These are phyloP conservation scores for Echinosophora koreensis DNA, from an alignment of 306 rosid species.

Conservation along the genomic window DNA sequence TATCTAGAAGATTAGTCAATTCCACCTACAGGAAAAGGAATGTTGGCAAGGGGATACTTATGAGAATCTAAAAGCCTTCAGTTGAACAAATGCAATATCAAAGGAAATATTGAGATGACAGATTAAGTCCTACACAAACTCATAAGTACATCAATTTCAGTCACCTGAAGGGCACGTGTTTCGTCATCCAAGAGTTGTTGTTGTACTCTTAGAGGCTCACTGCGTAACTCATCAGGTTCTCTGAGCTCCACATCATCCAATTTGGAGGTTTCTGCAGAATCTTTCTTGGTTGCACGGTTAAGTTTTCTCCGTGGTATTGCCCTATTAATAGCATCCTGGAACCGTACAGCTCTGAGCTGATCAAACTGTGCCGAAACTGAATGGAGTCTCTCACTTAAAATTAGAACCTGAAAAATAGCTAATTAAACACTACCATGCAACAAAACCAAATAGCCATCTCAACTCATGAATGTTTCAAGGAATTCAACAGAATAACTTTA, in stretches of 20 bases:
- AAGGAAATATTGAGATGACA: conserved; percentile 16
- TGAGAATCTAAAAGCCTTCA: conserved; percentile 41
- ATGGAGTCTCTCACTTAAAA: conserved; percentile 93
- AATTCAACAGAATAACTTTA: conserved; percentile 30
- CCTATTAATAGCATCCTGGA: conserved; percentile 85
- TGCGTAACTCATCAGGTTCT: conserved; percentile 68
- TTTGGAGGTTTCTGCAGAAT: conserved; percentile 56
- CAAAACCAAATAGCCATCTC: conserved; percentile 28
- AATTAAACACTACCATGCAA: conserved; percentile 32
- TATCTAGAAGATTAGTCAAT: conserved; percentile 77
- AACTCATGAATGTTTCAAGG: conserved; percentile 31
- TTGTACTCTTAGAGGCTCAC: conserved; percentile 75
- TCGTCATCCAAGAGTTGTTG: conserved; percentile 92
- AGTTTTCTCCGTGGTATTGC: conserved; percentile 81
- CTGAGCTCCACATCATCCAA: conserved; percentile 56
- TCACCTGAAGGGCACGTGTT: conserved; percentile 97
- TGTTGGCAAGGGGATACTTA: conserved; percentile 25
- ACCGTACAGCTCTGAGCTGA: conserved; percentile 92
- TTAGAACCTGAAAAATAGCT: conserved; percentile 68
- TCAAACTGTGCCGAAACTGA: conserved; percentile 86
- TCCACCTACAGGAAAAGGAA: conserved; percentile 71
- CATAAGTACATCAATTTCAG: not conserved
- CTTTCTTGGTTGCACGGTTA: conserved; percentile 55
- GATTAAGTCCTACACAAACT: conserved; percentile 26
- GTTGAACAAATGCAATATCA: conserved; percentile 18